phyloP scores from a whole-genome alignment of 1,284 basidiomycete genomes.

The Gymnopus androsaceus region DNA sequence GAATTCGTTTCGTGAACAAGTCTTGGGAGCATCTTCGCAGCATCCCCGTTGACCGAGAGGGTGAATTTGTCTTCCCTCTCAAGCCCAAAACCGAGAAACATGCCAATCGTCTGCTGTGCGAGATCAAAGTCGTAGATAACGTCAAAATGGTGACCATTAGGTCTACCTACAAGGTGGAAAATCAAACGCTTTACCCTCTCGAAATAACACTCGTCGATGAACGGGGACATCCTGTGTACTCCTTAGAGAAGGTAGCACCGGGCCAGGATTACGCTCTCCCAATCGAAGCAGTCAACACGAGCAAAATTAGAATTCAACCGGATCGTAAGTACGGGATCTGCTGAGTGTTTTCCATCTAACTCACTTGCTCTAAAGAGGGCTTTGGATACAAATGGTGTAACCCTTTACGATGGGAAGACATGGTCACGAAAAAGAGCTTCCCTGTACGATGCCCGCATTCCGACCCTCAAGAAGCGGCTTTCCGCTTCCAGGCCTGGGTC shows the following conservation, averaged over 20 bases:
- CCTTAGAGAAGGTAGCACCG: constrained; percentile 83
- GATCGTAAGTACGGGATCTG: constrained; percentile 67
- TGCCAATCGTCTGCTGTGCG: constrained; percentile 85
- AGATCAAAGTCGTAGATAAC: constrained; percentile 89
- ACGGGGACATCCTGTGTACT: constrained; percentile 78
- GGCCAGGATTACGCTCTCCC: constrained; percentile 92
- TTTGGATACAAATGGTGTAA: constrained; percentile 94
- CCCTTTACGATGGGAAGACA: constrained; percentile 91
- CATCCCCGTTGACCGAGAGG: constrained; percentile 93
- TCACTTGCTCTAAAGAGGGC: constrained; percentile 60
- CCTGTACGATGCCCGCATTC: constrained; percentile 87
- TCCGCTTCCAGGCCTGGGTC: constrained; percentile 94
- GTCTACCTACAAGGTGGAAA: constrained; percentile 93
- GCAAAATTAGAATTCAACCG: constrained; percentile 86
- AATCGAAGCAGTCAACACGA: constrained; percentile 86
- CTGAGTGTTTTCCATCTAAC: constrained; percentile 13
- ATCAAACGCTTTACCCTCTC: constrained; percentile 89
- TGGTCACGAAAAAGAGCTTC: constrained; percentile 77
- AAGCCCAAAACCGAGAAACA: constrained; percentile 80
- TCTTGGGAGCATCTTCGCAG: constrained; percentile 90
- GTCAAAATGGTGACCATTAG: constrained; percentile 95
- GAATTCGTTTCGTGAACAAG: constrained; percentile 83
- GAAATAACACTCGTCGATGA: constrained; percentile 92
- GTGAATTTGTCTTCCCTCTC: constrained; percentile 87
- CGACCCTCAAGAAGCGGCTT: constrained; percentile 84